Percentiles rank a stretch among this genome's conserved stretches.
Conservation (phyloP, 2,329 filamentous ascomycete genomes). For the Stagonosporopsis vannaccii region DNA sequence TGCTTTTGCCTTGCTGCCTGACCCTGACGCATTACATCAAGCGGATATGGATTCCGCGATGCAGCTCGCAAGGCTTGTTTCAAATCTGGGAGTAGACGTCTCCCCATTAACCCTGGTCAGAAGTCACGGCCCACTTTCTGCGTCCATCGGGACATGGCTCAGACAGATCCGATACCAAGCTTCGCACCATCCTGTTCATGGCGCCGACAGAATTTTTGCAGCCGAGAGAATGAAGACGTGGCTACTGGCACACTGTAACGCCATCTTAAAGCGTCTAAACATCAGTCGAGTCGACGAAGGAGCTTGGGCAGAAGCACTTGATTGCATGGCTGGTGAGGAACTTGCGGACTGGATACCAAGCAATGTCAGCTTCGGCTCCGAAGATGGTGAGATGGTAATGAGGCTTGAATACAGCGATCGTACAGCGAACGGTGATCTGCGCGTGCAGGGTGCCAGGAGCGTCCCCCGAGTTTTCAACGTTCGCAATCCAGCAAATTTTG, state of each 20-base stretch:
- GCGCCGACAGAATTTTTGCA: background rate
- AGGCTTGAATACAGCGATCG: constrained; percentile 7
- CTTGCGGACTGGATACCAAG: constrained; percentile 9
- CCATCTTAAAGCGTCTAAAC: background rate
- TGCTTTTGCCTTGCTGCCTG: background rate
- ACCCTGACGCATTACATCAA: background rate
- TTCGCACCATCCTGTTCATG: background rate
- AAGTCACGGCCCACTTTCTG: background rate
- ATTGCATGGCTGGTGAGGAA: constrained; percentile 15
- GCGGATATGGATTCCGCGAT: background rate
- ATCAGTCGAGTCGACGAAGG: constrained; percentile 5
- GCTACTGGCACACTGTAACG: background rate
- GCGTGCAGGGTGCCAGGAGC: background rate
- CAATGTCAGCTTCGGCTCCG: constrained; percentile 4
- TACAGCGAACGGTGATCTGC: background rate
- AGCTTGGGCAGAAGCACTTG: constrained; percentile 10
- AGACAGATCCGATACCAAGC: constrained; percentile 2
- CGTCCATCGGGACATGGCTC: constrained; percentile 5
- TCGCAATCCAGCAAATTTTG: constrained; percentile 3
- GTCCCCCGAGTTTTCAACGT: background rate
- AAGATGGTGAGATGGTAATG: constrained; percentile 10
- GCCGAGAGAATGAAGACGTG: constrained; percentile 1
- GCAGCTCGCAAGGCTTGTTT: background rate
- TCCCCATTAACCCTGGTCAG: constrained; percentile 2
- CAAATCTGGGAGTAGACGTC: background rate